A percentile compares a stretch with the other conserved stretches of the same genome.
Evolutionary conservation across 1,284 basidiomycete genomes (phyloP).

Genomic region (Neotropicomus parvogracilis): DNA sequence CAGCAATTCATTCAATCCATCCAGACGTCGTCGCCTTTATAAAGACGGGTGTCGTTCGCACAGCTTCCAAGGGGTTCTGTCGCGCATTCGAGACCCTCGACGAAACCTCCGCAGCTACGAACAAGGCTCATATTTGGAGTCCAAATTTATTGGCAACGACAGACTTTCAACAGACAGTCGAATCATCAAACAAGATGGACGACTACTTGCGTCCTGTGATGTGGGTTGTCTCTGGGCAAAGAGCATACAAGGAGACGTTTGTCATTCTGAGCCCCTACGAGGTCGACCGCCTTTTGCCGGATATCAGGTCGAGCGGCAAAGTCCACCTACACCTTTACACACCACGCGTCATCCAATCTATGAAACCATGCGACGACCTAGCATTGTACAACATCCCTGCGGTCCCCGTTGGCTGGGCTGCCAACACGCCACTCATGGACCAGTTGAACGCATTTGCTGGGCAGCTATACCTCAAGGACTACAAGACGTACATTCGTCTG

Average conservation of each 20-base stretch:
- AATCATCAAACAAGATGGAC: constrained; percentile 1
- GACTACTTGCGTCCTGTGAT: constrained; percentile 43
- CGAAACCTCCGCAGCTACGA: constrained; percentile 7
- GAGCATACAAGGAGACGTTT: constrained; percentile 12
- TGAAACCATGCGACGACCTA: constrained; percentile 41
- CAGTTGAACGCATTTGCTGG: constrained; percentile 39
- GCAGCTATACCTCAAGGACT: constrained; percentile 25
- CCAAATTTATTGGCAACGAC: constrained; percentile 24
- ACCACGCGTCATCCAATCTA: constrained; percentile 35
- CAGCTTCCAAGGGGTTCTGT: constrained; percentile 3
- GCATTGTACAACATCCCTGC: constrained; percentile 34
- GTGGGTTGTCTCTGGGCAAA: constrained; percentile 39
- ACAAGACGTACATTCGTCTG: constrained; percentile 33
- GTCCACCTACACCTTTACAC: constrained; percentile 45
- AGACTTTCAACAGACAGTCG: constrained; percentile 29
- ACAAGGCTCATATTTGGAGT: constrained; percentile 22
- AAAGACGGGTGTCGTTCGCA: constrained; percentile 19
- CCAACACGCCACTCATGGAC: constrained; percentile 21
- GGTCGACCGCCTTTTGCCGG: constrained; percentile 39
- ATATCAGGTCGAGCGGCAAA: constrained; percentile 32
- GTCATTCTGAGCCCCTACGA: constrained; percentile 49
- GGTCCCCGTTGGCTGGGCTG: constrained; percentile 17
- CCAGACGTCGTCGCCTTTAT: constrained; percentile 25
- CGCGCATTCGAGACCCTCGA: constrained; percentile 15
- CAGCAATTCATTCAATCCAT: constrained; percentile 26